phyloP scores from a whole-genome alignment of 495 filamentous ascomycete species.

The Delitschia confertaspora region DNA sequence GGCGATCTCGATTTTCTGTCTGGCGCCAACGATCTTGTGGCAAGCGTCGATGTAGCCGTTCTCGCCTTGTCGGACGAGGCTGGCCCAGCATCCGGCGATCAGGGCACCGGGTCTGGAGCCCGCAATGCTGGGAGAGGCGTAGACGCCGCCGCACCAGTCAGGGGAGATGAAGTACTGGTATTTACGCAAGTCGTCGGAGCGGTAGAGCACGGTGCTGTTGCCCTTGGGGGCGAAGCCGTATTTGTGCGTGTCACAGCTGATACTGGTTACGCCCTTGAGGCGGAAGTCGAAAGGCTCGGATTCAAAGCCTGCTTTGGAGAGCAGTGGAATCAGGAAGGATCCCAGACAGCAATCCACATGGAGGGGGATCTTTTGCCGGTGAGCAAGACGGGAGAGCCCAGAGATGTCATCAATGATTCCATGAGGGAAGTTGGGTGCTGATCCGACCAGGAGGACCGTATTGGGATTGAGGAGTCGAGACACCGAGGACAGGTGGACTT shows the following conservation, averaged over 20 bases:
- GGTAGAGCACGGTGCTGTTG: constrained; percentile 86
- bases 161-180: constrained; percentile 96
- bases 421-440: constrained; percentile 94
- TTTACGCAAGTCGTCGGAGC: constrained; percentile 61
- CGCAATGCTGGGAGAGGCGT: constrained; percentile 82
- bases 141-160: constrained; percentile 92
- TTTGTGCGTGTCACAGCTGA: constrained; percentile 96
- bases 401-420: constrained; percentile 95
- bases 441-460: constrained; percentile 92
- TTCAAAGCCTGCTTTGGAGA: constrained; percentile 84
- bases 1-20: constrained; percentile 73
- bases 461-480: constrained; percentile 87
- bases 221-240: constrained; percentile 98
- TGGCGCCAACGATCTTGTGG: constrained; percentile 75
- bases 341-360: constrained; percentile 98
- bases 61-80: constrained; percentile 79
- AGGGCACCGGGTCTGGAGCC: constrained; percentile 87
- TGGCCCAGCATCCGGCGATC: constrained; percentile 91
- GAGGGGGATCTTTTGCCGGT: constrained; percentile 68
- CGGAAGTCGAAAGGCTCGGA: constrained; percentile 86
- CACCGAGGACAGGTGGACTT: constrained; percentile 68
- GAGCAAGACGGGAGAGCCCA: constrained; percentile 72
- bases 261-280: constrained; percentile 85
- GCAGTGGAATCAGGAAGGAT: constrained; percentile 86
- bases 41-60: constrained; percentile 81